phyloP scores from a whole-genome alignment of 352 stramenopile genomes.

The Pythium chondricola region DNA sequence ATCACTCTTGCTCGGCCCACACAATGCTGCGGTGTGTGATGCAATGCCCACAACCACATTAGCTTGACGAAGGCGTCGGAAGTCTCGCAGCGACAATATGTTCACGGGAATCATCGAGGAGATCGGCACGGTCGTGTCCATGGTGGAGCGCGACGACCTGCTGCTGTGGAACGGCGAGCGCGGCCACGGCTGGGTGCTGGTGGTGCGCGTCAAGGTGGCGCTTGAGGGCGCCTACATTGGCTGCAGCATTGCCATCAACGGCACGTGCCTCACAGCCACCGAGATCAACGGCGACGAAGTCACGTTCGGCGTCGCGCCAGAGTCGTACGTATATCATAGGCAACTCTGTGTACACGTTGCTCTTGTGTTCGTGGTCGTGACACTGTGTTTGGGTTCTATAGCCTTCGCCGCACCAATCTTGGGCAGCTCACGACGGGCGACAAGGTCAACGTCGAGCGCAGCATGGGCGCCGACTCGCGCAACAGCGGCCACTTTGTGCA shows the following conservation, averaged over 20 bases:
- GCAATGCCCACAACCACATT: background rate
- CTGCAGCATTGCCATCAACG: slow-evolving; percentile 97
- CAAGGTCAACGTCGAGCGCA: slow-evolving; percentile 94
- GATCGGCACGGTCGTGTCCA: slow-evolving; percentile 92
- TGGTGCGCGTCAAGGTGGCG: slow-evolving; percentile 71
- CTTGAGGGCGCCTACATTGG: slow-evolving; percentile 85
- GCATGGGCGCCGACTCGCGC: slow-evolving; percentile 81
- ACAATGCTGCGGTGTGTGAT: background rate
- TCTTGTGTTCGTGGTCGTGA: background rate
- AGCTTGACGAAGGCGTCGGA: background rate
- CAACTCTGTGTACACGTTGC: too few relatives aligned
- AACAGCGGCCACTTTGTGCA: slow-evolving; percentile 99
- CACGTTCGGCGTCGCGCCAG: slow-evolving; percentile 92
- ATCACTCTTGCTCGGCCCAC: slow-evolving; percentile 10
- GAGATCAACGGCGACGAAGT: slow-evolving; percentile 83
- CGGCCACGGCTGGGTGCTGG: slow-evolving; percentile 88
- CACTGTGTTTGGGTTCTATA: slow-evolving; percentile 10
- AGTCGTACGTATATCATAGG: slow-evolving; percentile 86
- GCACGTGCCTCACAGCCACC: slow-evolving; percentile 96
- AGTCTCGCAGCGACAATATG: slow-evolving; percentile 51
- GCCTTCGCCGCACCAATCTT: slow-evolving; percentile 90
- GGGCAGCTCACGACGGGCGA: slow-evolving; percentile 68
- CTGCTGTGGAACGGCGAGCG: slow-evolving; percentile 93
- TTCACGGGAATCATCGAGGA: slow-evolving; percentile 99
- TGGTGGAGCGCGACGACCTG: slow-evolving; percentile 90